Base-by-base conservation (phyloP, 2,329 filamentous ascomycete genomes). In the Pseudopyrenochaeta lycopersici region DNA sequence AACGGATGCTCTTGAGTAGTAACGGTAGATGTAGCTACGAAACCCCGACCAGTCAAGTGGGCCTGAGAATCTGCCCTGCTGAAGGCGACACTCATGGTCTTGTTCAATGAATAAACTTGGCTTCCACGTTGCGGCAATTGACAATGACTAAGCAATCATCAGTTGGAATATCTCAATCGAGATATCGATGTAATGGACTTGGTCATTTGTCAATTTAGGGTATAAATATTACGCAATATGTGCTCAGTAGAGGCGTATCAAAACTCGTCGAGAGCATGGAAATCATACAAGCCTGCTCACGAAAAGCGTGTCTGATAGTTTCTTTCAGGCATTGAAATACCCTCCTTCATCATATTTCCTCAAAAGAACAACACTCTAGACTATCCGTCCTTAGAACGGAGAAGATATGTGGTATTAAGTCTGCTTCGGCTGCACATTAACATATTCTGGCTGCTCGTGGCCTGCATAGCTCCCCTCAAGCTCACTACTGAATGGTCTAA, bases 401-500 rank as follows among this genome's bases (percentile, higher is more conserved):
- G 32, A 4, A 35, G 4, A 35, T 35, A n/a, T 5, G 11, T 6
- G 4, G n/a, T 21, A 7, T 42, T 18, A 18, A 35, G 12, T 35
- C 15, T 17, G 45, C 20, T 48, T 50, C 4, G 49, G 45, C 30
- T 49, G 48, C 29, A 45, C 45, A 7, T 15, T 40, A 2, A 51
- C 20, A 12, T 47, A 14, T 45, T 52, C 45, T 12, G 48, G 33
- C 29, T 30, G 32, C 9, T 27, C 42, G 48, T 55, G 42, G 6
- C 20, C 33, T 4, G 40, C 40, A 23, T 46, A 21, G 15, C 42
- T 55, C 1, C 54, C 58, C 41, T 67, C 64, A 35, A 67, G 31
- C 46, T 66, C 64, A 32, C 57, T 60, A 3, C 62, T 64, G 20
- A 66, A 63, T n/a, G 64, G 60, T 30, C 57, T 55, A 3, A 30